Percentiles rank a stretch among this genome's conserved stretches.
These are phyloP conservation scores for Mycena leptocephala DNA, from an alignment of 768 basidiomycete species.

Conservation along the genomic window DNA sequence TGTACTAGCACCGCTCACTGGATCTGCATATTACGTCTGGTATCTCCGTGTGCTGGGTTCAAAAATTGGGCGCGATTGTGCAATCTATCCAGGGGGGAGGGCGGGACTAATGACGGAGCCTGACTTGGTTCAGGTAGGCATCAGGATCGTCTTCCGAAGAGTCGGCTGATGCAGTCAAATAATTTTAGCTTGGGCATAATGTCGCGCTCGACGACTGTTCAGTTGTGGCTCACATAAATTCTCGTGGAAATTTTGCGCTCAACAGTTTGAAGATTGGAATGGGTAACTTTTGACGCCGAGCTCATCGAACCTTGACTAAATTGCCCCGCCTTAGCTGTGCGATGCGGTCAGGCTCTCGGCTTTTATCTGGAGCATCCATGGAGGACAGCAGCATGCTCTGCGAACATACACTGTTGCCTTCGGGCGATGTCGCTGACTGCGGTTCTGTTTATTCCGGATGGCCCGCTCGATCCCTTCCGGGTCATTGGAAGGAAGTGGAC, in stretches of 20 bases:
- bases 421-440: constrained; percentile 62
- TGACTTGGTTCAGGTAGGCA: constrained; percentile 58
- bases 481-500: constrained; percentile 30
- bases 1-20: constrained; percentile 56
- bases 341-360: constrained; percentile 61
- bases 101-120: constrained; percentile 64
- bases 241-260: constrained; percentile 60
- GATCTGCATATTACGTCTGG: constrained; percentile 63
- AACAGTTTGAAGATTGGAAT: constrained; percentile 59
- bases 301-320: no score
- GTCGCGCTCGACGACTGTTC: constrained; percentile 63
- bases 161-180: neutral
- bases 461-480: constrained; percentile 55
- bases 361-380: constrained; percentile 67
- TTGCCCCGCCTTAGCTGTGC: constrained; percentile 49
- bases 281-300: no score
- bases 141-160: no score
- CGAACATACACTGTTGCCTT: constrained; percentile 64
- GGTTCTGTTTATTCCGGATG: constrained; percentile 60
- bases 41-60: constrained; percentile 62
- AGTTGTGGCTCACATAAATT: constrained; percentile 65
- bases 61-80: constrained; percentile 59
- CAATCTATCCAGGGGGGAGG: constrained; percentile 58
- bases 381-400: constrained; percentile 63
- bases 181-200: constrained; percentile 55